Conservation (phyloP, 2,329 filamentous ascomycete genomes). For the Claviceps purpurea region DNA sequence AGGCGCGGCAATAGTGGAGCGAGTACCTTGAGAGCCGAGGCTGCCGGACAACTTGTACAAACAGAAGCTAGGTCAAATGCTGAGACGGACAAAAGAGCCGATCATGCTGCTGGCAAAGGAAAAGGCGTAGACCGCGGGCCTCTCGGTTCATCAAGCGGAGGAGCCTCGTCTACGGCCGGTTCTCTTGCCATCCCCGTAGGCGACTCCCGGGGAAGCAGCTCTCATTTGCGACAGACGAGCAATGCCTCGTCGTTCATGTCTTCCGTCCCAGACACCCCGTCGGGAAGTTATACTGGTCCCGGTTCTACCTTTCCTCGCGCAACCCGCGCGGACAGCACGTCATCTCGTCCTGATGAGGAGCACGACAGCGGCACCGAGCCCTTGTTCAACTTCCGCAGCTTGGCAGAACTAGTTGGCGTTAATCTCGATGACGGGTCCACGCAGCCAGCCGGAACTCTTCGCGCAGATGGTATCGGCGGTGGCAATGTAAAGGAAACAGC, state of each 20-base stretch:
- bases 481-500: constrained; percentile 8
- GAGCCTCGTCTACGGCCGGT: constrained; percentile 21
- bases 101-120: constrained; percentile 39
- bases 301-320: constrained; percentile 13
- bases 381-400: constrained; percentile 82
- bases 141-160: constrained; percentile 12
- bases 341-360: constrained; percentile 37
- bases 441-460: constrained; percentile 12
- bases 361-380: constrained; percentile 49
- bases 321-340: constrained; percentile 17
- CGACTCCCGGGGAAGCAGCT: constrained; percentile 42
- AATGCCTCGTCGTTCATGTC: constrained; percentile 76
- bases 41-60: constrained; percentile 29
- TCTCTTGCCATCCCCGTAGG: constrained; percentile 31
- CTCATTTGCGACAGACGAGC: constrained; percentile 70
- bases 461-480: constrained; percentile 13
- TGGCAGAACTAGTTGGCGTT: constrained; percentile 71
- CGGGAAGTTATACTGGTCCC: constrained; percentile 33
- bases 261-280: constrained; percentile 55
- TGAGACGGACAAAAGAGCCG: constrained; percentile 18
- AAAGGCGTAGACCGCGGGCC: constrained; percentile 51
- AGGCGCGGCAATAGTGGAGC: constrained; percentile 45
- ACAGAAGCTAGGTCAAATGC: constrained; percentile 10
- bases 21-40: constrained; percentile 46
- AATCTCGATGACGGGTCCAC: constrained; percentile 35